phyloP scores from a whole-genome alignment of 1,139 yeast species.

The Candida freyschussii region DNA sequence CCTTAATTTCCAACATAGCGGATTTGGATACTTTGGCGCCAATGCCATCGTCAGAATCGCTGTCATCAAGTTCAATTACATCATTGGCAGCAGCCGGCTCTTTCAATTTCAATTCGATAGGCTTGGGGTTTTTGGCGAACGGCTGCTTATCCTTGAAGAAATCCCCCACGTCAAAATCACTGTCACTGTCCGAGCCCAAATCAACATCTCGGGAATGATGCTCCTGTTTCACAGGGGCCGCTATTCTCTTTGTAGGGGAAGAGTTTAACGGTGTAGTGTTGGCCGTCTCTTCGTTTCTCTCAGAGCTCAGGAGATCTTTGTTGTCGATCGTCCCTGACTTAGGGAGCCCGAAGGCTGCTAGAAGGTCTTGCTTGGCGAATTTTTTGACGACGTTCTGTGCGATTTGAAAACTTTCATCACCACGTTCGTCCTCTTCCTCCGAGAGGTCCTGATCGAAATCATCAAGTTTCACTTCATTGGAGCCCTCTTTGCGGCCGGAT shows the following conservation, averaged over 20 bases:
- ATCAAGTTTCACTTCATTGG: slow-evolving; percentile 8
- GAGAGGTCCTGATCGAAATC: slow-evolving; percentile 4
- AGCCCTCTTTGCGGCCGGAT: slow-evolving; percentile 3
- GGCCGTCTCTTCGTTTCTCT: slow-evolving; percentile 7
- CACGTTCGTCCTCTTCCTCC: slow-evolving; percentile 5
- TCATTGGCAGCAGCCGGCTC: slow-evolving; percentile 6
- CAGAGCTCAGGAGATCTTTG: slow-evolving; percentile 3
- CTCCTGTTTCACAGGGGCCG: not conserved
- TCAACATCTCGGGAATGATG: slow-evolving; percentile 7
- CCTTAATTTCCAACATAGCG: slow-evolving; percentile 31
- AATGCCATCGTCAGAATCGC: slow-evolving; percentile 11
- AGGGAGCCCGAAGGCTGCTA: slow-evolving; percentile 19
- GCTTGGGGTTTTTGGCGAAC: not conserved
- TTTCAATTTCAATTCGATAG: slow-evolving; percentile 4
- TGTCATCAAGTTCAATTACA: slow-evolving; percentile 16
- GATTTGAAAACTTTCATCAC: slow-evolving; percentile 9
- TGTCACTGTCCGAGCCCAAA: slow-evolving; percentile 9
- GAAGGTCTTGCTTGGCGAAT: slow-evolving; percentile 15
- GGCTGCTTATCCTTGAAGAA: slow-evolving; percentile 4
- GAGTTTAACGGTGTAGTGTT: slow-evolving; percentile 10
- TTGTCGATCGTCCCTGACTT: slow-evolving; percentile 3
- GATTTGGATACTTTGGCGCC: slow-evolving; percentile 28
- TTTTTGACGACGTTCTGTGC: slow-evolving; percentile 12
- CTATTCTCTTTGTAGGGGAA: slow-evolving; percentile 1
- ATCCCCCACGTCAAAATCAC: slow-evolving; percentile 11